phyloP scores from a whole-genome alignment of 495 filamentous ascomycete species.

The Xylaria grammica region DNA sequence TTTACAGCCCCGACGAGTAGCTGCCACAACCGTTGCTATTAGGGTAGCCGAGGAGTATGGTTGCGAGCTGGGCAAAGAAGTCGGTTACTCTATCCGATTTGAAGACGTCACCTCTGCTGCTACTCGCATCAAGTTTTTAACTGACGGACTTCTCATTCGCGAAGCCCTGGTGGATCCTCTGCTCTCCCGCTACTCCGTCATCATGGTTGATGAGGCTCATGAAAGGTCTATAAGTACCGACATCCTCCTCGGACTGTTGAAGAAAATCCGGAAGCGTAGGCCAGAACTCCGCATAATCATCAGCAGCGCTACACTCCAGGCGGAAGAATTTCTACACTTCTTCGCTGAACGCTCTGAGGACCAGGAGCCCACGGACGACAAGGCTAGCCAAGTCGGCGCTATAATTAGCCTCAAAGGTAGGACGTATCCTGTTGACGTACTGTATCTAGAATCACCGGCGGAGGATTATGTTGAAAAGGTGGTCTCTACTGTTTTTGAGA shows the following conservation, averaged over 20 bases:
- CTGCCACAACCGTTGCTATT: constrained; percentile 88
- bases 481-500: constrained; percentile 88
- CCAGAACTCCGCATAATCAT: constrained; percentile 87
- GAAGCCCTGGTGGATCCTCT: constrained; percentile 94
- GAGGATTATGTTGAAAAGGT: constrained; percentile 91
- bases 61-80: constrained; percentile 88
- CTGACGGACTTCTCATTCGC: constrained; percentile 91
- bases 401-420: constrained; percentile 92
- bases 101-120: constrained; percentile 89
- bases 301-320: constrained; percentile 93
- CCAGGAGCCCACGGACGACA: constrained; percentile 47
- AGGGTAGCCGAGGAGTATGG: constrained; percentile 94
- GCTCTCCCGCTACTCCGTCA: constrained; percentile 89
- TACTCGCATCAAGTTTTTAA: constrained; percentile 94
- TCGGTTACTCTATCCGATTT: constrained; percentile 96
- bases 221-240: constrained; percentile 95
- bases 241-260: constrained; percentile 88
- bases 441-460: constrained; percentile 79
- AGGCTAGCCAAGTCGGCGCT: constrained; percentile 55
- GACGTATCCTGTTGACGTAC: constrained; percentile 88
- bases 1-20: constrained; percentile 82
- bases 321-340: constrained; percentile 84
- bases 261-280: constrained; percentile 86
- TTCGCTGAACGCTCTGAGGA: constrained; percentile 63
- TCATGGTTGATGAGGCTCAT: constrained; percentile 99